A percentile compares a stretch with the other conserved stretches of the same genome.
phyloP scores from a whole-genome alignment of 1,284 basidiomycete genomes.

The Moesziomyces antarcticus region DNA sequence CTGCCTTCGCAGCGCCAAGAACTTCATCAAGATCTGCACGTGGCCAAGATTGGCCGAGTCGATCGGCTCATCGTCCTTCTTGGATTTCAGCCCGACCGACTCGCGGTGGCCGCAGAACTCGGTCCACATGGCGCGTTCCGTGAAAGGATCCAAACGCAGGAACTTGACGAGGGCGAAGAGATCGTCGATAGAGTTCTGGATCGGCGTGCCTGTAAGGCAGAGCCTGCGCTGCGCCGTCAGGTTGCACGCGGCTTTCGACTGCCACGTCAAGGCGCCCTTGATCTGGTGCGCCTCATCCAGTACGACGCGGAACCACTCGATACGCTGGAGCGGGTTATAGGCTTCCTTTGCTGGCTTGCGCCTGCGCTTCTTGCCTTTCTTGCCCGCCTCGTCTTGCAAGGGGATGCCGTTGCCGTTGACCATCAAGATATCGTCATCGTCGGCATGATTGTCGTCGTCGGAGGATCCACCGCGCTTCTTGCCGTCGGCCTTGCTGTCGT shows the following conservation, averaged over 20 bases:
- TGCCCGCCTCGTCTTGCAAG: conserved; percentile 75
- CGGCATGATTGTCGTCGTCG: conserved; percentile 16
- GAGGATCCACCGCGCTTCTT: conserved; percentile 20
- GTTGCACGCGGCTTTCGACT: conserved; percentile 92
- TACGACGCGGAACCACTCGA: conserved; percentile 97
- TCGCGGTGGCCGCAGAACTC: conserved; percentile 90
- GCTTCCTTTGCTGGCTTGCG: conserved; percentile 72
- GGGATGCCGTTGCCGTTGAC: conserved; percentile 73
- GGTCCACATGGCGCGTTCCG: conserved; percentile 92
- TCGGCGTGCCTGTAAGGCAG: conserved; percentile 95
- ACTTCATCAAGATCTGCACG: conserved; percentile 97
- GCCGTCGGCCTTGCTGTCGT: conserved; percentile 18
- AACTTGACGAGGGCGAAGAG: conserved; percentile 97
- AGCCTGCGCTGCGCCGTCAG: conserved; percentile 90
- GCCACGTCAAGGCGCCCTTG: conserved; percentile 93
- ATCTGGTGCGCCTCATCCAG: conserved; percentile 94
- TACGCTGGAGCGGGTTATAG: conserved; percentile 88
- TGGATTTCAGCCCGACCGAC: conserved; percentile 70
- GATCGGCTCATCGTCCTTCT: conserved; percentile 52
- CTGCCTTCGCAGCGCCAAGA: conserved; percentile 92
- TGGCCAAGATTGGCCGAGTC: conserved; percentile 90
- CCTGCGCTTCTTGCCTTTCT: conserved; percentile 69
- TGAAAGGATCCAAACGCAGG: conserved; percentile 88
- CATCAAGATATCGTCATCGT: conserved; percentile 5
- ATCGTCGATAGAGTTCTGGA: conserved; percentile 98